Percentiles rank a stretch among this genome's conserved stretches.
phyloP scores from a whole-genome alignment of 176 grass and related monocot species.

The Bonia amplexicaulis region DNA sequence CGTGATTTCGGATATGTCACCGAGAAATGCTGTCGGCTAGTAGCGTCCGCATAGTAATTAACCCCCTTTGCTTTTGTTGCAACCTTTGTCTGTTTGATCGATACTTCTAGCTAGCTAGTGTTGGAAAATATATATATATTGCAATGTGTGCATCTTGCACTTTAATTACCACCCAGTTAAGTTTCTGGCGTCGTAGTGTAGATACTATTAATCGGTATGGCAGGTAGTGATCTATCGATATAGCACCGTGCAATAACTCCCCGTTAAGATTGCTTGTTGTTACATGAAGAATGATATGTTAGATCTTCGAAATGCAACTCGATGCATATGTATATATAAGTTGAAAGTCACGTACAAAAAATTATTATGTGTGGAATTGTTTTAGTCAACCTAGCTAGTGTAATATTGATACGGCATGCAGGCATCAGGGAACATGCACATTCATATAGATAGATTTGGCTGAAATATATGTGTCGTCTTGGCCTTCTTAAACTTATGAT shows the following conservation, averaged over 20 bases:
- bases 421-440: background rate
- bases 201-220: background rate
- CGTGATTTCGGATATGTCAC: conserved; percentile 42
- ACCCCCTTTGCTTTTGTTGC: background rate
- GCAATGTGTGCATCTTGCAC: background rate
- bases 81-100: background rate
- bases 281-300: background rate
- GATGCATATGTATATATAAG: background rate
- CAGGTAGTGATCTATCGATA: background rate
- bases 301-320: background rate
- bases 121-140: background rate
- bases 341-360: background rate
- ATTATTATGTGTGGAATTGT: background rate
- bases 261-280: background rate
- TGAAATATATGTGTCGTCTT: conserved; percentile 33
- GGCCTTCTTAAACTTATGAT: conserved; percentile 47
- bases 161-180: background rate
- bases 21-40: conserved; percentile 47
- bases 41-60: background rate
- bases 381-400: conserved; percentile 8
- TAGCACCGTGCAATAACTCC: background rate
- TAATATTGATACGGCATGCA: background rate
- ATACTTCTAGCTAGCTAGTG: background rate
- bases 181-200: background rate
- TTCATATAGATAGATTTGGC: background rate